These are phyloP conservation scores for Cyathus striatus DNA, from an alignment of 768 basidiomycete species.

Conservation along the genomic window DNA sequence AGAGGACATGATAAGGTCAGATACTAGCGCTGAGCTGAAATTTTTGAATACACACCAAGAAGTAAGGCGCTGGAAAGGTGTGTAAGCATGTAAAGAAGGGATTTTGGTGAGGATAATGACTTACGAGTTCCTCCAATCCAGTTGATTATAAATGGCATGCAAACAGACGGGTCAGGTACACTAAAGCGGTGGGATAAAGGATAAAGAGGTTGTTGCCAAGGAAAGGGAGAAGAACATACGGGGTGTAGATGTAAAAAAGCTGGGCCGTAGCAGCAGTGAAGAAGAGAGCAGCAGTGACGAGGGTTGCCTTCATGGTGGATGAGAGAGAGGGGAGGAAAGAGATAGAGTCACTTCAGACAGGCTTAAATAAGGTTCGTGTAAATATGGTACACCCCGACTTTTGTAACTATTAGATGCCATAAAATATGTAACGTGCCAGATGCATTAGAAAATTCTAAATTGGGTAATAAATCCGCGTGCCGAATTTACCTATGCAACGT, in stretches of 20 bases:
- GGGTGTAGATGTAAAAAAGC: constrained; percentile 56
- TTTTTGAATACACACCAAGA: constrained; percentile 42
- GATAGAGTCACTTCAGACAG: too few relatives aligned
- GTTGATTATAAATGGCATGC: constrained; percentile 47
- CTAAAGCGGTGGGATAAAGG: constrained; percentile 8
- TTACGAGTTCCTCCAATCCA: constrained; percentile 57
- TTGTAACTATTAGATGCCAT: too few relatives aligned
- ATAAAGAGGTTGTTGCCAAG: not conserved
- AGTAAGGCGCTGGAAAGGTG: constrained; percentile 48
- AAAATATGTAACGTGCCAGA: too few relatives aligned
- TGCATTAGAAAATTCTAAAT: too few relatives aligned
- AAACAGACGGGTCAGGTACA: constrained; percentile 48
- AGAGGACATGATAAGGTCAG: constrained; percentile 1
- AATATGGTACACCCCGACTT: too few relatives aligned
- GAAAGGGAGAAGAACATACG: constrained; percentile 40
- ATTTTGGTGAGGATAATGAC: constrained; percentile 11
- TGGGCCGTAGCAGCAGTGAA: constrained; percentile 40
- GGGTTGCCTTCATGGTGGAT: constrained; percentile 43
- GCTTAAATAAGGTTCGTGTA: too few relatives aligned
- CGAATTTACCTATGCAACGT: too few relatives aligned
- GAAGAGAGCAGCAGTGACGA: constrained; percentile 35
- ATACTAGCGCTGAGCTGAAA: constrained; percentile 3
- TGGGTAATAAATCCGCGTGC: too few relatives aligned
- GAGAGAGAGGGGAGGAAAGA: constrained; percentile 16
- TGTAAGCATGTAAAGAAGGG: constrained; percentile 6